Evolutionary conservation across 1,284 basidiomycete species (phyloP), one percentile per base, ranked within the genome.

Genomic region (Golubevia pallescens): DNA sequence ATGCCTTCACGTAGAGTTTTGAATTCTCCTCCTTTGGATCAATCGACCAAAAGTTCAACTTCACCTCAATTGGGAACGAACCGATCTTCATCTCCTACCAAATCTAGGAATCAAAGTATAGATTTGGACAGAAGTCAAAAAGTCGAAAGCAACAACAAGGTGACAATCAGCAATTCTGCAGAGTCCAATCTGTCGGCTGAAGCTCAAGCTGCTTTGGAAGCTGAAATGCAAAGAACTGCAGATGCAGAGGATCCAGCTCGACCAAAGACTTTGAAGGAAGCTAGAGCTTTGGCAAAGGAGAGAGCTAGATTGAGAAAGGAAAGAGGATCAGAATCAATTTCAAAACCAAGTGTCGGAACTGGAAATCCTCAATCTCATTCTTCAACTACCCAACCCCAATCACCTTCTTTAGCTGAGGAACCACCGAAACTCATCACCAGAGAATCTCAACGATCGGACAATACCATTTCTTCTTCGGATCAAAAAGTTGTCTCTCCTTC

Each of bases 181-280:
- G 42, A 48, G 42, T 48, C 42, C 13, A 48, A 48, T 48, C 42
- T 48, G 16, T 13, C 42, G 8, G 16, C 55, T 57, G 24, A 57
- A 57, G 23, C 55, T 28, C 61, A 61, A 55, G 62, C 60, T 34
- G 60, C 32, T 19, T 54, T 66, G 59, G 64, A 66, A 34, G 61
- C 57, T 20, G 42, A 34, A 19, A n/a, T 65, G n/a, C 24, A 42
- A 16, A 32, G 51, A n/a, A 32, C 63, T 51, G 64, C 66, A 16
- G 66, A 66, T 7, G 38, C 34, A 24, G 62, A 61, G 3, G 70
- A 73, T 52, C 62, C 57, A 1, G 60, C 70, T 55, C 63, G 73
- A 1, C 73, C 73, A 0, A 62, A 69, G 16, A 75, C 73, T 13
- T 66, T 75, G 57, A 72, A 75, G 51, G 73, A 75, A 58, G 73